Evolutionary conservation across 179 eudicot genomes (phyloP), one percentile per base, ranked within the genome.

Genomic region (Gypsophila paniculata): DNA sequence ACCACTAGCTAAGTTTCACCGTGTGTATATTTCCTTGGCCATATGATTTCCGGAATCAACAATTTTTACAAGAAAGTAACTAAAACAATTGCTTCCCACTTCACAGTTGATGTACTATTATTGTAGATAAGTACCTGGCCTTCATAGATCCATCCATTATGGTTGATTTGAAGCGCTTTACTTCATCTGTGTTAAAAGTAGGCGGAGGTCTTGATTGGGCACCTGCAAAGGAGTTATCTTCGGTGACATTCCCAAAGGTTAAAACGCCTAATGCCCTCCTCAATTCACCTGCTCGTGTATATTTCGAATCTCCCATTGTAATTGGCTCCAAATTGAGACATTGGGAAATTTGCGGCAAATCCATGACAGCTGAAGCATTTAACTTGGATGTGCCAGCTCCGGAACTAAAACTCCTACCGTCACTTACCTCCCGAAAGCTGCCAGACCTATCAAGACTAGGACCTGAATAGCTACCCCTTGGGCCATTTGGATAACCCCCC

Each of bases 401-500:
- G 18, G 86, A 78, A 70, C 82, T 76, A 81, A 82, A 77, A 60
- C 70, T 75, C 77, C 91, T 84, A 72, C 84, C 84, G 63, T 86
- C 97, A 76, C 77, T 77, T 74, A 83, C 85, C 77, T 89, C 97
- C 32, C 97, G 85, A 51, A 87, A 89, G 85, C 91, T 93, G 66
- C 91, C 89, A 26, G 91, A 78, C 83, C 96, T 87, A 77, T 86
- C 96, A 81, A 89, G 72, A 82, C 60, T 82, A 60, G 85, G 80
- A 68, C 82, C 86, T 48, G 86, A 39, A 73, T 84, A 78, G 69
- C 65, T 79, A 69, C 89, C 90, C 73, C 87, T 83, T 74, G 83
- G 88, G 71, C 90, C 89, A 80, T 74, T 86, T 38, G 85, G 70
- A 72, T 80, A 85, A 78, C 72, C 86, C 54, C 88, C 89, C 3